Evolutionary conservation across 345 rosid species (phyloP), one percentile per base, ranked within the genome.

Genomic region (Mercurialis annua): DNA sequence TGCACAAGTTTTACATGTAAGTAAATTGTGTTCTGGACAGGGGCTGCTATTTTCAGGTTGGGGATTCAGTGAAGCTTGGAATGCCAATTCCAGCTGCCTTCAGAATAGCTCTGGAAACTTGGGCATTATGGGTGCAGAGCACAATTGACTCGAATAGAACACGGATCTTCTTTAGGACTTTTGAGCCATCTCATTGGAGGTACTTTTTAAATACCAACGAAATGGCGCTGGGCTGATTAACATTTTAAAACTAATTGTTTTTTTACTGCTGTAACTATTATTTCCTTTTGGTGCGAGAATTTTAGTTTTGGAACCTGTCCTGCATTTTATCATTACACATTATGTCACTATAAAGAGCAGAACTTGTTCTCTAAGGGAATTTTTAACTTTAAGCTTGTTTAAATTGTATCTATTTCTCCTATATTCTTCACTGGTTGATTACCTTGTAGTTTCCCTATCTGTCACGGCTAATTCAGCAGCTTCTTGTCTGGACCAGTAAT

Each of bases 141-240:
- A 68, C 55, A 23, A 76, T 92, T 24, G 77, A 92, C 71, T 76
- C 75, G 43, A 86, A 79, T 59, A 89, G 78, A 77, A 92, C 98
- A 0, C 82, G 62, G 0, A 85, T 92, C 51, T 76, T 92, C 76
- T 83, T 92, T 71, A 86, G 98, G 58, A 86, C 96, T 34, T 89
- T 84, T 55, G 98, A 92, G 80, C 92, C 98, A 76, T 86, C 90
- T 16, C 98, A 92, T 64, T 92, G 96, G 96, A 78, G 92, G 98
- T 92, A 82, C 42, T 65, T 50, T 61, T 65, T 63, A 27, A 73
- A 29, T 23, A 30, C 60, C 11, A 2, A 38, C 34, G 9, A 20
- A 23, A 14, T 59, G 52, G 43, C 52, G 23, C 43, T 65, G 7
- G 16, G 50, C 3, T 30, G 24, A 31, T n/a, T 6, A 42, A 31